Conservation (phyloP, 257 asterid genomes). For the Lavandula angustifolia region DNA sequence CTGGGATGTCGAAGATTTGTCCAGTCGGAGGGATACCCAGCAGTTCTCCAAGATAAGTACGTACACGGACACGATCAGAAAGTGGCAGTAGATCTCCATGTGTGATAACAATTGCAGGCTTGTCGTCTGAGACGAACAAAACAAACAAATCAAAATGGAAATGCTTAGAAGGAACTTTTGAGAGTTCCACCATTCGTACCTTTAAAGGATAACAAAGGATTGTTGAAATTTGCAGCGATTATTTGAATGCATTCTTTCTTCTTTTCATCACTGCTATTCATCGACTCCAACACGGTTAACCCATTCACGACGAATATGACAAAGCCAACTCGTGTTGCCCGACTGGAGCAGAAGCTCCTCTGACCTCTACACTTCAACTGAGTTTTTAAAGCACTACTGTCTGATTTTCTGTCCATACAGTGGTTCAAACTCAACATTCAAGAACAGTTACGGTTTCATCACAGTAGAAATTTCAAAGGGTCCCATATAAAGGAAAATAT, state of each 20-base stretch:
- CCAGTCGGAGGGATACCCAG: not conserved
- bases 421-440: no score
- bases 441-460: no score
- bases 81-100: constrained; percentile 79
- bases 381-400: constrained; percentile 36
- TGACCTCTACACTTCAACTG: constrained; percentile 47
- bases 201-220: no score
- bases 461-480: no score
- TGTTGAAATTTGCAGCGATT: no score
- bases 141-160: not conserved
- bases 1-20: constrained; percentile 79
- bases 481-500: no score
- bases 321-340: constrained; percentile 48
- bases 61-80: constrained; percentile 54
- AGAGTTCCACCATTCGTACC: constrained; percentile 19
- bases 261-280: no score
- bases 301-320: constrained; percentile 76
- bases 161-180: no score
- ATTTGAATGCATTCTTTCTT: no score
- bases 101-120: constrained; percentile 70
- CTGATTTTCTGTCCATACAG: constrained; percentile 66
- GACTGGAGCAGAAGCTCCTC: constrained; percentile 24
- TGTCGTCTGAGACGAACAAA: constrained; percentile 56
- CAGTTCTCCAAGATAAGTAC: constrained; percentile 59
- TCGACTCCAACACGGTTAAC: no score